Conservation (phyloP, 805 yeast genomes). For the Saccharomyces paradoxus region DNA sequence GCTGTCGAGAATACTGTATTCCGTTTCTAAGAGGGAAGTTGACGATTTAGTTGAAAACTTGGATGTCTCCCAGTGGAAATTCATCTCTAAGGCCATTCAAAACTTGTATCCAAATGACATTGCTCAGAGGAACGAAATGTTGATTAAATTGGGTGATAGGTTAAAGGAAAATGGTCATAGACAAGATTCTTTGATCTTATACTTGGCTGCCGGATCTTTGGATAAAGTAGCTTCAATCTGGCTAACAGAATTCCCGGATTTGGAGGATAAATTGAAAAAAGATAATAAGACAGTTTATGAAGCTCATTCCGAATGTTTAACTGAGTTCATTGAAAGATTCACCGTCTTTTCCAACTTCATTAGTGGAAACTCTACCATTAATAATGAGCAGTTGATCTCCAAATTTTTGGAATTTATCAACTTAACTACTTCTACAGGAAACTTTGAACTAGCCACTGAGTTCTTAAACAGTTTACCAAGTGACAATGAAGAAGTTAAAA, state of each 20-base stretch:
- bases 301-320: constrained; percentile 76
- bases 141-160: constrained; percentile 71
- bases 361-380: constrained; percentile 16
- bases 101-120: constrained; percentile 42
- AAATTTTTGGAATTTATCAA: constrained; percentile 77
- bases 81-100: constrained; percentile 61
- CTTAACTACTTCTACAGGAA: constrained; percentile 72
- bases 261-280: constrained; percentile 36
- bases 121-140: constrained; percentile 44
- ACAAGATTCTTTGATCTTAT: constrained; percentile 68
- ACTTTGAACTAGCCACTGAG: constrained; percentile 69
- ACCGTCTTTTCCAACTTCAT: constrained; percentile 43
- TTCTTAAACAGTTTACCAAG: constrained; percentile 67
- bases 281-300: constrained; percentile 55
- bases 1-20: constrained; percentile 67
- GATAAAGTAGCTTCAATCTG: constrained; percentile 76
- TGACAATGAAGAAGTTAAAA: constrained; percentile 57
- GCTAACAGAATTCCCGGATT: constrained; percentile 60
- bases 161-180: constrained; percentile 48
- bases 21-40: constrained; percentile 47
- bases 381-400: constrained; percentile 30
- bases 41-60: constrained; percentile 70
- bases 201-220: constrained; percentile 71
- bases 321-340: constrained; percentile 75
- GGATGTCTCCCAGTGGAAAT: constrained; percentile 75